Conservation (phyloP, 2,329 filamentous ascomycete genomes). For the Xylaria sp. region DNA sequence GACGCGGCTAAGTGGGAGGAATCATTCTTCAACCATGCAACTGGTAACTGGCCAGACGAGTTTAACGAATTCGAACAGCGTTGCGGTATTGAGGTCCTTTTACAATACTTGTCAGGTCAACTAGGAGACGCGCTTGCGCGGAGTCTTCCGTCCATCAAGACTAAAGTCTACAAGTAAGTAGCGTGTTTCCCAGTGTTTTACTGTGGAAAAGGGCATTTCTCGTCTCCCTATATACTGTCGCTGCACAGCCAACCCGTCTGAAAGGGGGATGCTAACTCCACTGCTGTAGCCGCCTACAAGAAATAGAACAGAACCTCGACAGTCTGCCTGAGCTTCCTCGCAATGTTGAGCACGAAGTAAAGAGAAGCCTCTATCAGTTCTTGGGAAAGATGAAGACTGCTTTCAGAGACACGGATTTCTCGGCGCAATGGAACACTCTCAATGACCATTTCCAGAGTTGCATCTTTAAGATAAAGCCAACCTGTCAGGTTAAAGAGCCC, state of each 20-base stretch:
- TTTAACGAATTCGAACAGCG: slow-evolving; percentile 52
- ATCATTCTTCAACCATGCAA: slow-evolving; percentile 50
- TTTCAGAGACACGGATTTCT: slow-evolving; percentile 52
- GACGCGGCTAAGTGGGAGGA: slow-evolving; percentile 57
- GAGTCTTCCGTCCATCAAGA: slow-evolving; percentile 57
- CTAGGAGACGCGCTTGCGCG: slow-evolving; percentile 57
- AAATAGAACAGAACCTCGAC: slow-evolving; percentile 58
- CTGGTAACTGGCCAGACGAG: slow-evolving; percentile 48
- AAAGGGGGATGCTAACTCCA: neutral
- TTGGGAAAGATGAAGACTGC: slow-evolving; percentile 55
- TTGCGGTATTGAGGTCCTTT: slow-evolving; percentile 54
- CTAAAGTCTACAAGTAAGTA: slow-evolving; percentile 47
- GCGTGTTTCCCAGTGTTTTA: too few relatives aligned
- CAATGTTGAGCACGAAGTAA: slow-evolving; percentile 69
- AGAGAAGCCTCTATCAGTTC: slow-evolving; percentile 61
- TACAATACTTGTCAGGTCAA: slow-evolving; percentile 55
- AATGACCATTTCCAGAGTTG: slow-evolving; percentile 39
- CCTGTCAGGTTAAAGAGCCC: slow-evolving; percentile 35
- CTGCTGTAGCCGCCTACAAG: slow-evolving; percentile 42
- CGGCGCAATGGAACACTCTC: slow-evolving; percentile 36
- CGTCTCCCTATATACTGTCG: too few relatives aligned
- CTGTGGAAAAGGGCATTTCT: too few relatives aligned
- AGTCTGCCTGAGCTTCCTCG: slow-evolving; percentile 67
- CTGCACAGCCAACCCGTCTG: too few relatives aligned
- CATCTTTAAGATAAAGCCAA: slow-evolving; percentile 40